These are phyloP conservation scores for Trifolium fragiferum DNA, from an alignment of 306 rosid genomes.

Conservation along the genomic window DNA sequence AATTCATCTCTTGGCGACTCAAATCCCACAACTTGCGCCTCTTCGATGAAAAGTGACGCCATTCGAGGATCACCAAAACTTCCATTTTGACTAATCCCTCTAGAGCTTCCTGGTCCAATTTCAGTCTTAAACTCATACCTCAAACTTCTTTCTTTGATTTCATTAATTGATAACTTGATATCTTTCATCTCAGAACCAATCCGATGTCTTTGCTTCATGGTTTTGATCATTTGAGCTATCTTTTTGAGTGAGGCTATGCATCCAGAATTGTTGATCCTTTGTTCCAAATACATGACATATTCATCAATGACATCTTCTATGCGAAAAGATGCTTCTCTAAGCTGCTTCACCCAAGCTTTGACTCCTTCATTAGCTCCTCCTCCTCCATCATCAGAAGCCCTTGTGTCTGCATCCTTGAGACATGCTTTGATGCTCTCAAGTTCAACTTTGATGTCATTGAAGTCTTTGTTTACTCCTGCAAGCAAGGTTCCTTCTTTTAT, in stretches of 20 bases:
- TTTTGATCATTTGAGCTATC: not conserved
- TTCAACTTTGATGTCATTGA: constrained; percentile 12
- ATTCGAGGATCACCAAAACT: not conserved
- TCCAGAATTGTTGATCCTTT: not conserved
- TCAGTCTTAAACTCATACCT: constrained; percentile 17
- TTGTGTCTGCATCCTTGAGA: constrained; percentile 28
- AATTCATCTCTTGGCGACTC: constrained; percentile 37
- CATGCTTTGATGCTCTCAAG: not conserved
- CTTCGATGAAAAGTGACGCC: constrained; percentile 30
- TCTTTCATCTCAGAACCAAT: constrained; percentile 24
- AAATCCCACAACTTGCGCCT: constrained; percentile 16
- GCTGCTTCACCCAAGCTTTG: constrained; percentile 24
- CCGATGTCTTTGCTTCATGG: not conserved
- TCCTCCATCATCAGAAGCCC: not conserved
- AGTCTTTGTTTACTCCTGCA: not conserved
- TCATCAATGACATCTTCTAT: constrained; percentile 38
- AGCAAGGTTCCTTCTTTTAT: not conserved
- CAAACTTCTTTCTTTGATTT: constrained; percentile 41
- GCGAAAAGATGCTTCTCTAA: constrained; percentile 31
- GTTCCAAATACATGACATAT: constrained; percentile 16
- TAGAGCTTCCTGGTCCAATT: not conserved
- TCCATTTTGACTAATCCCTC: not conserved
- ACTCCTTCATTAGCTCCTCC: not conserved
- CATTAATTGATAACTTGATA: constrained; percentile 3
- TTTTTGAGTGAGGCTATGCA: not conserved